Evolutionary conservation across 345 rosid species (phyloP).

Genomic region (Litchi chinensis): DNA sequence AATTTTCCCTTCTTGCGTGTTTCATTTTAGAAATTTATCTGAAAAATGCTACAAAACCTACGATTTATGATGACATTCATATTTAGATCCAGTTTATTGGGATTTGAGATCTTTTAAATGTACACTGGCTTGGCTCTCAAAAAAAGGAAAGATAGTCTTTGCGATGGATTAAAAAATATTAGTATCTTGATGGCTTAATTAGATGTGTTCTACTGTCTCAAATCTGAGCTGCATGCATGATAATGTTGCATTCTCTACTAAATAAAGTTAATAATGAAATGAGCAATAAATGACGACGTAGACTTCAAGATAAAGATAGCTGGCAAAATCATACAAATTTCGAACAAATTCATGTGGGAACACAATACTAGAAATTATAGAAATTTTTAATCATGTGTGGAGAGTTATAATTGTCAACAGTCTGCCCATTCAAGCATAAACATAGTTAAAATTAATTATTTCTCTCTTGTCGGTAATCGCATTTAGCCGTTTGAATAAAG

Average conservation of each 20-base stretch:
- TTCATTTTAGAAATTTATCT: no score
- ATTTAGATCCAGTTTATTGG: background rate
- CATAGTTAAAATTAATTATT: background rate
- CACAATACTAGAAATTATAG: conserved; percentile 7
- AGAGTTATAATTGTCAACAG: background rate
- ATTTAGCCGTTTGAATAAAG: background rate
- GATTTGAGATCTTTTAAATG: no score
- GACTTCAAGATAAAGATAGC: conserved; percentile 32
- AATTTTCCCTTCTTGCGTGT: background rate
- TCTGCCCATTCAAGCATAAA: background rate
- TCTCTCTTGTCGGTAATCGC: background rate
- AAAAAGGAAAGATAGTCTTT: no score
- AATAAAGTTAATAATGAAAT: background rate
- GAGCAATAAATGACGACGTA: conserved; percentile 24
- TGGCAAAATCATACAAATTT: conserved; percentile 15
- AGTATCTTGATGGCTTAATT: background rate
- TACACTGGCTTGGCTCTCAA: no score
- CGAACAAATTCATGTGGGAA: conserved; percentile 16
- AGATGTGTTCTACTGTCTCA: background rate
- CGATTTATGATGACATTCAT: no score
- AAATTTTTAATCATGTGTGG: conserved; percentile 15
- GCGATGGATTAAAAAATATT: no score
- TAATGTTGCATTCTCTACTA: background rate
- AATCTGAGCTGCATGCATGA: conserved; percentile 12
- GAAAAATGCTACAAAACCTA: no score